A percentile compares a stretch with the other conserved stretches of the same genome.
Evolutionary conservation across 2,329 filamentous ascomycete species (phyloP).

Genomic region (Clonostachys sp.): DNA sequence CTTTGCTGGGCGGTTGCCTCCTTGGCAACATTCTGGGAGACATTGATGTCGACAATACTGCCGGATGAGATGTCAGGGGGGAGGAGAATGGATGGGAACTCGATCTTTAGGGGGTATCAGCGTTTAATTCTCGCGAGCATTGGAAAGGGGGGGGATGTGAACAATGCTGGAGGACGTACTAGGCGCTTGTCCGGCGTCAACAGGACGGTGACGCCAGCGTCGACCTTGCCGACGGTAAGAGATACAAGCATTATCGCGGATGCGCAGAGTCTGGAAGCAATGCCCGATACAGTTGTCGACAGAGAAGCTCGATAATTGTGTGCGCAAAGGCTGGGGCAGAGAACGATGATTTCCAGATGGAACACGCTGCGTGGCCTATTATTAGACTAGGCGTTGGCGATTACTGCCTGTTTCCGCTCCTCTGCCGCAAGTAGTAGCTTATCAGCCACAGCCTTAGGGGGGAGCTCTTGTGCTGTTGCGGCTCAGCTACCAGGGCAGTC

Average conservation of each 20-base stretch:
- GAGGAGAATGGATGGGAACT: conserved; percentile 96
- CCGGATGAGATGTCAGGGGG: conserved; percentile 93
- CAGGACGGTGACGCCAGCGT: conserved; percentile 95
- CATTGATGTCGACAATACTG: conserved; percentile 96
- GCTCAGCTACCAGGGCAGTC: too few relatives aligned
- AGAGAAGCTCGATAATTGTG: too few relatives aligned
- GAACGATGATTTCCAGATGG: too few relatives aligned
- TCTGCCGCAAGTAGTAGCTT: too few relatives aligned
- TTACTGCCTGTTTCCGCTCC: too few relatives aligned
- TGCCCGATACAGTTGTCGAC: too few relatives aligned
- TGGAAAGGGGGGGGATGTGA: background rate
- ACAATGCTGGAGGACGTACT: conserved; percentile 48
- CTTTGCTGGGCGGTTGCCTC: conserved; percentile 70
- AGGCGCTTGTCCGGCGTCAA: conserved; percentile 95
- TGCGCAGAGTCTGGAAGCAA: too few relatives aligned
- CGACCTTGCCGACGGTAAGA: conserved; percentile 97
- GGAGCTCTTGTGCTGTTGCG: too few relatives aligned
- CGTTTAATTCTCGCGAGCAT: background rate
- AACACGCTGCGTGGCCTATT: too few relatives aligned
- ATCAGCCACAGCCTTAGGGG: too few relatives aligned
- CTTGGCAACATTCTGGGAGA: conserved; percentile 77
- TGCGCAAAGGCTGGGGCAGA: too few relatives aligned
- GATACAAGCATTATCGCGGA: conserved; percentile 76
- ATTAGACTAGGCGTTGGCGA: too few relatives aligned
- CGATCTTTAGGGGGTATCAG: conserved; percentile 61